Evolutionary conservation across 345 rosid species (phyloP).

Genomic region (Gynandropsis gynandra): DNA sequence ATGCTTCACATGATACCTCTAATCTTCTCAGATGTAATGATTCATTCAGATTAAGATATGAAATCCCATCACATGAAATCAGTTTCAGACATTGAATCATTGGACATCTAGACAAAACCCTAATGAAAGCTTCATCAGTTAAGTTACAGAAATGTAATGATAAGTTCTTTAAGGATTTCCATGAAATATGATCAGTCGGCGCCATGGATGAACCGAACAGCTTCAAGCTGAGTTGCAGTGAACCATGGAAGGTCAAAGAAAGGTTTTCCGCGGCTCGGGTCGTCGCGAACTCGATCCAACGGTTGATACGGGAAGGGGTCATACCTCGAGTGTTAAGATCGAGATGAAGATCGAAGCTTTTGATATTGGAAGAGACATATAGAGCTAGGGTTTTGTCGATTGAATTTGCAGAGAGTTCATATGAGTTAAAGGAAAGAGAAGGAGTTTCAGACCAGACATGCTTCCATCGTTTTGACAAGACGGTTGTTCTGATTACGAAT

Average conservation of each 20-base stretch:
- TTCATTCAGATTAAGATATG: slow-evolving; percentile 21
- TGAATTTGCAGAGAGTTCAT: slow-evolving; percentile 14
- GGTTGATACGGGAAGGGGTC: slow-evolving; percentile 3
- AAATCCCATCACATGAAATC: slow-evolving; percentile 15
- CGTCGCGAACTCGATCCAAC: slow-evolving; percentile 25
- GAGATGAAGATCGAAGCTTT: slow-evolving; percentile 14
- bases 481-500: slow-evolving; percentile 21
- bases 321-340: slow-evolving; percentile 2
- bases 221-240: slow-evolving; percentile 10
- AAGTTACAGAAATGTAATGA: slow-evolving; percentile 24
- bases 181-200: not conserved
- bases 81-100: slow-evolving; percentile 22
- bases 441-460: slow-evolving; percentile 25
- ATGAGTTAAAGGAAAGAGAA: slow-evolving; percentile 19
- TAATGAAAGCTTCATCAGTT: slow-evolving; percentile 13
- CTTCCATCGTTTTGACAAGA: slow-evolving; percentile 25
- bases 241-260: slow-evolving; percentile 15
- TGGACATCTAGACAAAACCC: slow-evolving; percentile 20
- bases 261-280: slow-evolving; percentile 14
- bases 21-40: slow-evolving; percentile 9
- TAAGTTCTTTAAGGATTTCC: slow-evolving; percentile 18
- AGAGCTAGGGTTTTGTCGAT: slow-evolving; percentile 16
- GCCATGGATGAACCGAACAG: slow-evolving; percentile 9
- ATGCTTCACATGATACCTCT: slow-evolving; percentile 25
- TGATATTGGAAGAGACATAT: slow-evolving; percentile 20